Percentiles rank a stretch among this genome's conserved stretches.
These are phyloP conservation scores for Cyphellophora europaea DNA, from an alignment of 2,329 filamentous ascomycete species.

Conservation along the genomic window DNA sequence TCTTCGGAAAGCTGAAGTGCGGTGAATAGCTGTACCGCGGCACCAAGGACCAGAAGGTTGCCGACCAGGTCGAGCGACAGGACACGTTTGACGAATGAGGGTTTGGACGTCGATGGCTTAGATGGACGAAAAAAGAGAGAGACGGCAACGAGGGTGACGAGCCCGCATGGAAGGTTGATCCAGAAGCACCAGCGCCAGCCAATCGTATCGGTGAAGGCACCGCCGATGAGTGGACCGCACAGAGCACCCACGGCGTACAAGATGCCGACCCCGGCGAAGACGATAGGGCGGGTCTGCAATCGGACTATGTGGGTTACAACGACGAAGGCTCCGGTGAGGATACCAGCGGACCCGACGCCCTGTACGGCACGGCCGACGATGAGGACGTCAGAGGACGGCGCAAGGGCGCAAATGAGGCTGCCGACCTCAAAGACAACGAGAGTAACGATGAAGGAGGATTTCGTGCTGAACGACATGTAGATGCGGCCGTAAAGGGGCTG, in stretches of 20 bases:
- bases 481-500: constrained; percentile 12
- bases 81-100: constrained; percentile 14
- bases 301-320: constrained; percentile 23
- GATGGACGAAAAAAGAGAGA: constrained; percentile 8
- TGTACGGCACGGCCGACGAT: constrained; percentile 25
- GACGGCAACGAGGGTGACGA: constrained; percentile 25
- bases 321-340: too few species aligned
- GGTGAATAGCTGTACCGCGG: constrained; percentile 12
- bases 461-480: constrained; percentile 12
- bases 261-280: constrained; percentile 23
- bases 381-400: constrained; percentile 17
- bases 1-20: constrained; percentile 12
- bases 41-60: constrained; percentile 45
- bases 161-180: constrained; percentile 27
- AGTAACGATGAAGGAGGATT: constrained; percentile 21
- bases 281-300: constrained; percentile 24
- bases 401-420: constrained; percentile 20
- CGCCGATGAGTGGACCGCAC: constrained; percentile 27
- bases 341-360: constrained; percentile 29
- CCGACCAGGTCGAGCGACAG: constrained; percentile 45
- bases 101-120: neutral
- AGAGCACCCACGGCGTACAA: constrained; percentile 21
- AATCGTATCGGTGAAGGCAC: constrained; percentile 24
- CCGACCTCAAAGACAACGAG: constrained; percentile 24
- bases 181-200: constrained; percentile 24